These are phyloP conservation scores for Xerocomellus intermedius DNA, from an alignment of 768 basidiomycete species.

Conservation along the genomic window DNA sequence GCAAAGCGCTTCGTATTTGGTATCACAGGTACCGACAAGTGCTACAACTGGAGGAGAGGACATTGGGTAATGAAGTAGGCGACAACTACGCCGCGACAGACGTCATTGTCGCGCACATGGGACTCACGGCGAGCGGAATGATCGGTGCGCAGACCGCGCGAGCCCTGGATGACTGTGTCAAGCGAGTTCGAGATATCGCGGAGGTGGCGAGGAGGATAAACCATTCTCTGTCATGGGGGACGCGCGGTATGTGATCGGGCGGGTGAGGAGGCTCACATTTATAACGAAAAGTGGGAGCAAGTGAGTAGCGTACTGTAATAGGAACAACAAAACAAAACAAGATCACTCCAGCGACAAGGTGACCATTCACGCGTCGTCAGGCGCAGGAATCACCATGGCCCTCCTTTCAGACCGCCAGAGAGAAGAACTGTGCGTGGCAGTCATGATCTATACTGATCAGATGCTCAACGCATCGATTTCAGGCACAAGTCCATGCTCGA, in stretches of 20 bases:
- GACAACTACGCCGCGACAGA: constrained; percentile 1
- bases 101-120: constrained; percentile 28
- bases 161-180: constrained; percentile 24
- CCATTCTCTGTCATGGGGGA: constrained; percentile 23
- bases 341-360: constrained; percentile 17
- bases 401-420: constrained; percentile 46
- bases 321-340: constrained; percentile 35
- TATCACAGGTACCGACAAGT: constrained; percentile 31
- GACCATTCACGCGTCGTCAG: constrained; percentile 14
- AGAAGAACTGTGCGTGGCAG: constrained; percentile 44
- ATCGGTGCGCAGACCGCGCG: constrained; percentile 26
- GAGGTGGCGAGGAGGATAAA: constrained; percentile 20
- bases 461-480: constrained; percentile 22
- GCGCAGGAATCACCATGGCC: constrained; percentile 32
- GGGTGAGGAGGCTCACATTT: too few species aligned
- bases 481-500: constrained; percentile 83
- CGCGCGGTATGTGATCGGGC: constrained; percentile 20
- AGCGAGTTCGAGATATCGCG: constrained; percentile 16
- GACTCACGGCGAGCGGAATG: constrained; percentile 29
- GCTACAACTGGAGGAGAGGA: constrained; percentile 17
- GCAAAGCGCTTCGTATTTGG: constrained; percentile 23
- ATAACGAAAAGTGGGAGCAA: too few species aligned
- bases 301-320: not conserved
- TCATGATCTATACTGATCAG: not conserved
- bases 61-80: not conserved